Conservation (phyloP, 108 stramenopile genomes). For the Skeletonema costatum region DNA sequence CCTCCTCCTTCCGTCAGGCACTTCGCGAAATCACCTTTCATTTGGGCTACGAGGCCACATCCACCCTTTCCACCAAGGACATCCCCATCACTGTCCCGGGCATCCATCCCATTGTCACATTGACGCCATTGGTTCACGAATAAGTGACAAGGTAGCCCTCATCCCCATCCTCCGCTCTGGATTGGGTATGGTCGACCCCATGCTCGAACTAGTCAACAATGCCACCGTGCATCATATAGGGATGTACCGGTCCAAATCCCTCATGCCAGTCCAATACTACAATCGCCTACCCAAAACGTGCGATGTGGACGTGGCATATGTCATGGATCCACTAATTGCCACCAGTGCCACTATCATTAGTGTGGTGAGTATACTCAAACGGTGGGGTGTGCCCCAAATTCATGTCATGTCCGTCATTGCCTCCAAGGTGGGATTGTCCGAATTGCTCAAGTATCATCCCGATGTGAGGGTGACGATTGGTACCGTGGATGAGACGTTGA, state of each 20-base stretch:
- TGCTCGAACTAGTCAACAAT: constrained; percentile 93
- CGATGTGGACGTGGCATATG: constrained; percentile 82
- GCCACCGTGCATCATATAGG: constrained; percentile 97
- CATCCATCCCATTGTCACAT: constrained; percentile 34
- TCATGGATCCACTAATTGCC: constrained; percentile 95
- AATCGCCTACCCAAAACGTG: constrained; percentile 92
- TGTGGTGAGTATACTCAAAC: constrained; percentile 92
- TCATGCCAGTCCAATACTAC: constrained; percentile 95
- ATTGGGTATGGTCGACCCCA: constrained; percentile 94
- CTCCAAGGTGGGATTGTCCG: constrained; percentile 71
- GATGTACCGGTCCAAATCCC: constrained; percentile 85
- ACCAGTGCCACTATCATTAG: constrained; percentile 88
- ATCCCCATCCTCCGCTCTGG: constrained; percentile 96
- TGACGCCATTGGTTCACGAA: constrained; percentile 59
- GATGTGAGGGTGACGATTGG: constrained; percentile 89
- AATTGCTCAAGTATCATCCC: constrained; percentile 74
- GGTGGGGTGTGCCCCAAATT: constrained; percentile 88
- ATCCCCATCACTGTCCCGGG: constrained; percentile 74
- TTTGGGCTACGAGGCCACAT: constrained; percentile 97
- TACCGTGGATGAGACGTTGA: constrained; percentile 80
- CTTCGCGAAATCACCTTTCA: constrained; percentile 95
- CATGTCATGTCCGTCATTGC: constrained; percentile 90
- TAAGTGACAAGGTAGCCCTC: constrained; percentile 77
- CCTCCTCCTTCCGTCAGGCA: constrained; percentile 83
- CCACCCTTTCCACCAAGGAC: constrained; percentile 64